Base-by-base conservation (phyloP, 805 yeast species). In the Yamadazyma olivae region DNA sequence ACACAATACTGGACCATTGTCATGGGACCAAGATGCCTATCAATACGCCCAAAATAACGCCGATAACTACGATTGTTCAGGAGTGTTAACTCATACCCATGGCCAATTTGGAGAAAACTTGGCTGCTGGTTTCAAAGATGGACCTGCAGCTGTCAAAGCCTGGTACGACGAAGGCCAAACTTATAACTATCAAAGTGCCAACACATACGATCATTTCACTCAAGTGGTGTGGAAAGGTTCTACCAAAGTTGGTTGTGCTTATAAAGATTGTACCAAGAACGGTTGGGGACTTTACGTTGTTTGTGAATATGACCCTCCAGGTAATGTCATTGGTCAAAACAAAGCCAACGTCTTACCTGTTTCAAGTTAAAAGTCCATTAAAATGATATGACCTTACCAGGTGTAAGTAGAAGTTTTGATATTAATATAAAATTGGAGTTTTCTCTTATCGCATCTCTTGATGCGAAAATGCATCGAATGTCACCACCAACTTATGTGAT, bases 301-400 rank as follows among this genome's bases (percentile, higher is more conserved):
- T 40, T 88, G 96, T 61, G 78, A 81, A 33, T 88, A 89, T 45
- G 64, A 70, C 52, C 79, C 87, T n/a, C 75, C 83, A 26, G 96
- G 96, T 49, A 88, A 88, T 63, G 54, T 71, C 33, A 61, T 70
- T 32, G 81, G 84, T 33, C 51, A 67, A 38, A 40, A 44, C 10
- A 17, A 27, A 1, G 40, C 41, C 17, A 55, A 55, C 32, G 53
- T 53, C 10, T 38, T 45, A 18, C 43, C 43, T 25, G 62, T 15
- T 12, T 21, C 24, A n/a, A n/a, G n/a, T n/a, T n/a, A n/a, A n/a
- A n/a, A n/a, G n/a, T n/a, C n/a, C n/a, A n/a, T n/a, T n/a, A n/a
- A n/a, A n/a, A n/a, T n/a, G n/a, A n/a, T n/a, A n/a, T n/a, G n/a
- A n/a, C n/a, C n/a, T n/a, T n/a, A n/a, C n/a, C n/a, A n/a, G n/a